phyloP scores from a whole-genome alignment of 2,329 filamentous ascomycete species.

The Neoascochyta sp. region DNA sequence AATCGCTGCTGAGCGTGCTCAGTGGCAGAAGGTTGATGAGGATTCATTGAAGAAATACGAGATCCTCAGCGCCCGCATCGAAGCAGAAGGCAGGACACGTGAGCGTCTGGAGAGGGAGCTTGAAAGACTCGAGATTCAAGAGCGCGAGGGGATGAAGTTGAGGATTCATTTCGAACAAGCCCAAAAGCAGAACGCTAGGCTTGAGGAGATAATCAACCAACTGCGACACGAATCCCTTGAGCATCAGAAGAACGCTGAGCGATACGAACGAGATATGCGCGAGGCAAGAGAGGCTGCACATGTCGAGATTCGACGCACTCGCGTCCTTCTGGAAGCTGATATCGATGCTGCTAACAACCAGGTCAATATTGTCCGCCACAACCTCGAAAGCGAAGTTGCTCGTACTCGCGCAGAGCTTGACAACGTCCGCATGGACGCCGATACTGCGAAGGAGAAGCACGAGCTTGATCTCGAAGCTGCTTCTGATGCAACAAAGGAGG shows the following conservation, averaged over 20 bases:
- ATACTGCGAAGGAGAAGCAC: conserved; percentile 74
- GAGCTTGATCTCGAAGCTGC: conserved; percentile 84
- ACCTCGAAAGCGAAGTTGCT: conserved; percentile 74
- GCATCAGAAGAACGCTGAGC: conserved; percentile 64
- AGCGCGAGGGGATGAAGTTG: conserved; percentile 72
- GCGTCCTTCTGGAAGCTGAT: conserved; percentile 73
- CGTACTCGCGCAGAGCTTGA: conserved; percentile 73
- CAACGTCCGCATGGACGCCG: conserved; percentile 70
- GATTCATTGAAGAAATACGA: conserved; percentile 54
- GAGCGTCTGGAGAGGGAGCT: conserved; percentile 47
- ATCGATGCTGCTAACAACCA: conserved; percentile 81
- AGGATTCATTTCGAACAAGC: conserved; percentile 67
- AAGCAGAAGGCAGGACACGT: conserved; percentile 43
- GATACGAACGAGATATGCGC: conserved; percentile 76
- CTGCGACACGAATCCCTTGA: conserved; percentile 65
- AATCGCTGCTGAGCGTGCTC: conserved; percentile 76
- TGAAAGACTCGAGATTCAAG: conserved; percentile 50
- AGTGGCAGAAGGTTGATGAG: conserved; percentile 66
- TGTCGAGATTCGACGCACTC: conserved; percentile 75
- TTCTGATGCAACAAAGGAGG: conserved; percentile 62
- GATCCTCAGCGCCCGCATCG: conserved; percentile 52
- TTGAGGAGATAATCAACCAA: conserved; percentile 55
- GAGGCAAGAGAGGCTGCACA: conserved; percentile 77
- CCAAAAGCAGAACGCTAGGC: conserved; percentile 58
- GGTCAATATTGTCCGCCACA: conserved; percentile 75